Conservation (phyloP, 1,139 yeast species). For the Suhomyces taliae region DNA sequence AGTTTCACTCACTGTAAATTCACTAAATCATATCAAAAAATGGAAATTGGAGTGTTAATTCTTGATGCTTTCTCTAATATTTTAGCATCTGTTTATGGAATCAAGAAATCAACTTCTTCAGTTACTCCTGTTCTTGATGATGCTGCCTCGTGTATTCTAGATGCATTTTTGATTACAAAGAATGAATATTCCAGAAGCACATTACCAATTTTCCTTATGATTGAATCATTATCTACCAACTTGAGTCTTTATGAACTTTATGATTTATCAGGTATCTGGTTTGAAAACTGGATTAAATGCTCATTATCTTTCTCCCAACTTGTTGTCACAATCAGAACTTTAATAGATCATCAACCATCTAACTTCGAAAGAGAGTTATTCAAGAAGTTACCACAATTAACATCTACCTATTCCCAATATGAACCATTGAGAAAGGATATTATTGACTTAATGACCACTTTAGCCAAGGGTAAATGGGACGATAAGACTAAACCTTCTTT, state of each 20-base stretch:
- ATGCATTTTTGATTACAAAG: constrained; percentile 56
- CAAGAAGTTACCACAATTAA: constrained; percentile 54
- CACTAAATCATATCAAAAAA: constrained; percentile 53
- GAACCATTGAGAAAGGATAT: constrained; percentile 51
- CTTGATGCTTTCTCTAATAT: constrained; percentile 58
- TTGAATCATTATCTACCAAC: constrained; percentile 47
- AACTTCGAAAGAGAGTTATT: constrained; percentile 65
- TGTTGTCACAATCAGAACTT: constrained; percentile 55
- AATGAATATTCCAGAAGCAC: constrained; percentile 55
- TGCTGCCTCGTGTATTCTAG: constrained; percentile 49
- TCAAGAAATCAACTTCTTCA: constrained; percentile 22
- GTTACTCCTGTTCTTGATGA: constrained; percentile 32
- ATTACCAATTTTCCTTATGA: constrained; percentile 52
- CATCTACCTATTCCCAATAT: constrained; percentile 56
- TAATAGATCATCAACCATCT: constrained; percentile 53
- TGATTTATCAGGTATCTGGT: constrained; percentile 45
- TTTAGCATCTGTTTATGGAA: constrained; percentile 55
- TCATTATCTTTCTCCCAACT: constrained; percentile 43
- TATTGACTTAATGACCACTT: constrained; percentile 57
- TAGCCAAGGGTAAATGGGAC: constrained; percentile 64
- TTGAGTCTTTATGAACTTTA: constrained; percentile 40
- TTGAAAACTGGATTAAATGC: constrained; percentile 43
- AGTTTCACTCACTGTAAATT: constrained; percentile 74
- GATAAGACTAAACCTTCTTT: constrained; percentile 66
- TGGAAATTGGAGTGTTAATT: constrained; percentile 60